These are phyloP conservation scores for Ailanthus altissimus DNA, from an alignment of 345 rosid species.

Conservation along the genomic window DNA sequence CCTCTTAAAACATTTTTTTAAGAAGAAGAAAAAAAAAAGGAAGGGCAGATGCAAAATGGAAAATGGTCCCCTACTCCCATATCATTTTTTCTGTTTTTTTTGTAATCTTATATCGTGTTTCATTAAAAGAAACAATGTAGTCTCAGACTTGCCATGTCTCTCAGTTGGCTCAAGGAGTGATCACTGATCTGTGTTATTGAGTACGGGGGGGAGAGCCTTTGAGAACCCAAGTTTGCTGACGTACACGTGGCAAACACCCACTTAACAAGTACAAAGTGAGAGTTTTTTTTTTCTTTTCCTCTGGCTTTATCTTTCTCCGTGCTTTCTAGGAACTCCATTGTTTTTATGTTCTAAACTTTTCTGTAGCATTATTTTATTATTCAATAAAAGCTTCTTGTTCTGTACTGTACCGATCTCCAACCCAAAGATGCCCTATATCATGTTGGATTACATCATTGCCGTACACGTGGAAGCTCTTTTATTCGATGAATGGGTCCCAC, in stretches of 20 bases:
- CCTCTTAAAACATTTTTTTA: neutral
- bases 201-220: constrained; percentile 28
- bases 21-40: neutral
- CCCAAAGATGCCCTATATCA: neutral
- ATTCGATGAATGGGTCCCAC: constrained; percentile 19
- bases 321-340: constrained; percentile 22
- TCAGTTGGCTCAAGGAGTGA: constrained; percentile 22
- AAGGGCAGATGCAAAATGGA: too few relatives aligned
- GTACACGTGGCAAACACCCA: constrained; percentile 46
- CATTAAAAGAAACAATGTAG: constrained; percentile 50
- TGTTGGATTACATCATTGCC: neutral
- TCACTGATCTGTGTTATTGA: neutral
- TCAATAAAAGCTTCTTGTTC: neutral
- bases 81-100: neutral
- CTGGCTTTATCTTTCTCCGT: neutral
- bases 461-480: constrained; percentile 31
- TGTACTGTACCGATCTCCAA: neutral
- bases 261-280: constrained; percentile 15
- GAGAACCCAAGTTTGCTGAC: constrained; percentile 21
- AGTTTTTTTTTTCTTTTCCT: neutral
- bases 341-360: neutral
- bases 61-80: constrained; percentile 39
- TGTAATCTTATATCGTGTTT: constrained; percentile 34
- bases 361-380: neutral
- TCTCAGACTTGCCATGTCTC: constrained; percentile 29